phyloP scores from a whole-genome alignment of 345 rosid species.

The Rhodomyrtus tomentosa region DNA sequence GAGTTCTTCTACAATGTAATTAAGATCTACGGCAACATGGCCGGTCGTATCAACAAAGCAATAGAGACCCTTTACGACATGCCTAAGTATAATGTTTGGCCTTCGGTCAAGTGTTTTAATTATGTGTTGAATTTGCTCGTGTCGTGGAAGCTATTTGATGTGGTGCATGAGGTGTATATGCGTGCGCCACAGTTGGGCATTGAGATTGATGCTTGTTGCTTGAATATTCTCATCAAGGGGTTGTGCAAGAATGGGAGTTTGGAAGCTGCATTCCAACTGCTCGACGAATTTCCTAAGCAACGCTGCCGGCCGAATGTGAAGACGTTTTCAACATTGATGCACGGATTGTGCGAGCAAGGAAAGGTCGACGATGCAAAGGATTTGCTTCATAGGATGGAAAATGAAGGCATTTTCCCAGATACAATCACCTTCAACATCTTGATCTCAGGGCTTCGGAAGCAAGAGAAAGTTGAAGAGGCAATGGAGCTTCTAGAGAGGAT shows the following conservation, averaged over 20 bases:
- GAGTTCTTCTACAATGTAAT: conserved; percentile 65
- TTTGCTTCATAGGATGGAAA: conserved; percentile 63
- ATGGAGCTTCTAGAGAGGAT: conserved; percentile 45
- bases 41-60: conserved; percentile 51
- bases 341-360: conserved; percentile 51
- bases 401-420: conserved; percentile 56
- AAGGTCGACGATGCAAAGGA: conserved; percentile 47
- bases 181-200: conserved; percentile 59
- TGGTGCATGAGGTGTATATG: conserved; percentile 40
- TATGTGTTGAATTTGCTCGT: conserved; percentile 67
- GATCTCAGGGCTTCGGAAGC: conserved; percentile 78
- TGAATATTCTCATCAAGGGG: conserved; percentile 76
- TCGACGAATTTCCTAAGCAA: conserved; percentile 91
- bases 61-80: conserved; percentile 51
- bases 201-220: conserved; percentile 72
- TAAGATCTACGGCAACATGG: conserved; percentile 56
- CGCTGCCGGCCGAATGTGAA: conserved; percentile 57
- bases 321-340: conserved; percentile 67
- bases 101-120: conserved; percentile 57
- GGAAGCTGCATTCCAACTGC: conserved; percentile 54
- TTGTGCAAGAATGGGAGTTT: conserved; percentile 60
- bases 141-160: conserved; percentile 48
- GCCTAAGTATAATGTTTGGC: conserved; percentile 72
- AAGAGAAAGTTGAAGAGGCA: conserved; percentile 61
- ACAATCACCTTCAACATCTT: conserved; percentile 66